A percentile compares a stretch with the other conserved stretches of the same genome.
Conservation (phyloP, 2,329 filamentous ascomycete species). For the Xylaria sp. region DNA sequence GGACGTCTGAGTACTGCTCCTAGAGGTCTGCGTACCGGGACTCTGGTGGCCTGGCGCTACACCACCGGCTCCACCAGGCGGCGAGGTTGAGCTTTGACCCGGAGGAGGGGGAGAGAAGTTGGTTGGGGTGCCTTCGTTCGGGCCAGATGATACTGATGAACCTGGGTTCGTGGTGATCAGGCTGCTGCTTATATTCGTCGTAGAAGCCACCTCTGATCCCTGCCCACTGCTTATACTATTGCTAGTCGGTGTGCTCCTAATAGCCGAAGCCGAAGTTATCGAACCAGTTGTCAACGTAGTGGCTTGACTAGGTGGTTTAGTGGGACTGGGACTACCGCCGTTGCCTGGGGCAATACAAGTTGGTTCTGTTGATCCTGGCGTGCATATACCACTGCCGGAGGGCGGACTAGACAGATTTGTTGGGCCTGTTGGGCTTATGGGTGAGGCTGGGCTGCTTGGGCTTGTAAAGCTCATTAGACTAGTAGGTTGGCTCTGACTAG, state of each 20-base stretch:
- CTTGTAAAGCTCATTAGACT: slow-evolving; percentile 12
- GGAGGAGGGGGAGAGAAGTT: slow-evolving; percentile 23
- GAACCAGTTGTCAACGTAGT: slow-evolving; percentile 2
- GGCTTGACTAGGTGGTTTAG: slow-evolving; percentile 7
- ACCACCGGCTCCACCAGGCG: slow-evolving; percentile 32
- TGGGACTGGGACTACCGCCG: slow-evolving; percentile 19
- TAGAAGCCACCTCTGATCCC: slow-evolving; percentile 8
- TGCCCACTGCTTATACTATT: slow-evolving; percentile 29
- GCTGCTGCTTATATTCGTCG: slow-evolving; percentile 19
- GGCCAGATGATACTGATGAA: slow-evolving; percentile 28
- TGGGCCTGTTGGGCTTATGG: slow-evolving; percentile 7
- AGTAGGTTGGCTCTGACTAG: slow-evolving; percentile 33
- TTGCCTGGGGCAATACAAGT: slow-evolving; percentile 31
- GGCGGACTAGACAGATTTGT: slow-evolving; percentile 1
- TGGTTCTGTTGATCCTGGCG: slow-evolving; percentile 36
- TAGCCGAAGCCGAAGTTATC: slow-evolving; percentile 2
- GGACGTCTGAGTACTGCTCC: slow-evolving; percentile 20
- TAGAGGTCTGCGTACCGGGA: slow-evolving; percentile 24
- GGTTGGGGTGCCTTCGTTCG: slow-evolving; percentile 29
- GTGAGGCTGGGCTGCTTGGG: slow-evolving; percentile 14
- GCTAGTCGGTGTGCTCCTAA: slow-evolving; percentile 22
- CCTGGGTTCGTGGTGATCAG: slow-evolving; percentile 16
- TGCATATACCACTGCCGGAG: slow-evolving; percentile 21
- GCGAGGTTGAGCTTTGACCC: slow-evolving; percentile 31
- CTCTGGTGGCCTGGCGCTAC: slow-evolving; percentile 37